A percentile compares a stretch with the other conserved stretches of the same genome.
These are phyloP conservation scores for Colletotrichum zoysiae DNA, from an alignment of 2,329 filamentous ascomycete species.

Conservation along the genomic window DNA sequence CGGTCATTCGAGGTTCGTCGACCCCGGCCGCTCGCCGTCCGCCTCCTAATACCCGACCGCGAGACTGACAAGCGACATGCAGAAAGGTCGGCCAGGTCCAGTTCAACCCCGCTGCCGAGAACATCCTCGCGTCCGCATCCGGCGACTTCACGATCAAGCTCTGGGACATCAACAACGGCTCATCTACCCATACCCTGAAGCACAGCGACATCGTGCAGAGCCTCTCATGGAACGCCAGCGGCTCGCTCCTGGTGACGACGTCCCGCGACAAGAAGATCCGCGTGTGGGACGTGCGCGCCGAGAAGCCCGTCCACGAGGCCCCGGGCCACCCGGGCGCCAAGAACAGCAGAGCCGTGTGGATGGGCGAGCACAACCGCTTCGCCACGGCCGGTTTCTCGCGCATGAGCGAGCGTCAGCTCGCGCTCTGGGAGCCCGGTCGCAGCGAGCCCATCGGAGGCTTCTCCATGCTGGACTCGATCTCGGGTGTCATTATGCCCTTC, in stretches of 20 bases:
- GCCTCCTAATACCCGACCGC: background rate
- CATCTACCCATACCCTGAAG: slow-evolving; percentile 80
- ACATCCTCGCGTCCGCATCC: slow-evolving; percentile 93
- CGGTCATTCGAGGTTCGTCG: slow-evolving; percentile 82
- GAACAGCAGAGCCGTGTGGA: slow-evolving; percentile 96
- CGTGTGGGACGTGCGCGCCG: slow-evolving; percentile 96
- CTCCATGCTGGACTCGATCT: slow-evolving; percentile 91
- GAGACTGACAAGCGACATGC: slow-evolving; percentile 36
- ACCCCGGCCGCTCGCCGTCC: slow-evolving; percentile 21
- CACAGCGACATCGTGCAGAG: slow-evolving; percentile 95
- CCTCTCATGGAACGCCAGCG: slow-evolving; percentile 93
- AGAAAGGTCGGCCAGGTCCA: slow-evolving; percentile 98
- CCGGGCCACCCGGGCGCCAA: slow-evolving; percentile 92
- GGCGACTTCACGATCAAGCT: slow-evolving; percentile 96
- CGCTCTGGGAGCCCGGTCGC: slow-evolving; percentile 92
- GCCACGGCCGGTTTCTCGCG: slow-evolving; percentile 97
- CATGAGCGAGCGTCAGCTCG: slow-evolving; percentile 98
- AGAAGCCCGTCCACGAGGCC: slow-evolving; percentile 86
- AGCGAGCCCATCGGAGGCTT: slow-evolving; percentile 92
- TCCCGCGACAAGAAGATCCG: slow-evolving; percentile 98
- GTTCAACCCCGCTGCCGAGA: slow-evolving; percentile 96
- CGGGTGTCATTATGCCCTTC: slow-evolving; percentile 99
- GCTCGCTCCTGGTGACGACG: slow-evolving; percentile 88
- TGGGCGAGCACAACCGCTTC: slow-evolving; percentile 96
- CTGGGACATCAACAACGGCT: slow-evolving; percentile 90